Evolutionary conservation across 495 filamentous ascomycete species (phyloP).

Genomic region (Xylaria scruposa): DNA sequence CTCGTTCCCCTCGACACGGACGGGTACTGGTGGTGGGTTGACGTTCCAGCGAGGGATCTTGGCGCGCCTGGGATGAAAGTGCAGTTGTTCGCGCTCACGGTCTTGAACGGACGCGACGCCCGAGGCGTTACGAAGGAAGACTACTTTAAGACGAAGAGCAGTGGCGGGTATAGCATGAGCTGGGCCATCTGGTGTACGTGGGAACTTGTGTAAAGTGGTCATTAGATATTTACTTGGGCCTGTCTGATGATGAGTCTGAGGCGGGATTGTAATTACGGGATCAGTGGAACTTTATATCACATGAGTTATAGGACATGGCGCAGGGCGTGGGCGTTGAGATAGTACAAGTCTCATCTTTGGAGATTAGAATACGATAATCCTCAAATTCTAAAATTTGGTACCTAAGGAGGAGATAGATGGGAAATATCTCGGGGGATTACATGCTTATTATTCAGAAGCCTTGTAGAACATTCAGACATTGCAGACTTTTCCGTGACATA

Average conservation of each 20-base stretch:
- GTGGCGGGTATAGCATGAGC: conserved; percentile 59
- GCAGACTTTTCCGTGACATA: neutral
- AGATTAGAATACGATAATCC: neutral
- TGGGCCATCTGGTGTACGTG: conserved; percentile 70
- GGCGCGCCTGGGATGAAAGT: conserved; percentile 74
- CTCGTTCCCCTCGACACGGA: conserved; percentile 68
- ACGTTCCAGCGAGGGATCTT: conserved; percentile 68
- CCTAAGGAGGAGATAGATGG: neutral
- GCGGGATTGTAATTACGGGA: conserved; percentile 2
- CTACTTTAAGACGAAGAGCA: conserved; percentile 65
- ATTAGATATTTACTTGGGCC: neutral
- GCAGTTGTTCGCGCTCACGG: conserved; percentile 66
- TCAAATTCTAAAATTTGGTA: neutral
- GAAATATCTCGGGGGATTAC: neutral
- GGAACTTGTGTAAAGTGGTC: conserved; percentile 59
- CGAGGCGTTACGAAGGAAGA: conserved; percentile 72
- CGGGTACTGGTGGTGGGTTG: conserved; percentile 76
- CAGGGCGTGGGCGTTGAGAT: conserved; percentile 11
- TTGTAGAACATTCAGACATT: neutral
- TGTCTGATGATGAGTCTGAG: neutral
- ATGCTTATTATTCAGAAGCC: neutral
- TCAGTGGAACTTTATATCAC: neutral
- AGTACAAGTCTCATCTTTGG: neutral
- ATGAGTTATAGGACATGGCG: neutral
- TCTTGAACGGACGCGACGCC: conserved; percentile 66